These are phyloP conservation scores for Incumbomyces delicatus DNA, from an alignment of 2,329 filamentous ascomycete genomes.

Conservation along the genomic window DNA sequence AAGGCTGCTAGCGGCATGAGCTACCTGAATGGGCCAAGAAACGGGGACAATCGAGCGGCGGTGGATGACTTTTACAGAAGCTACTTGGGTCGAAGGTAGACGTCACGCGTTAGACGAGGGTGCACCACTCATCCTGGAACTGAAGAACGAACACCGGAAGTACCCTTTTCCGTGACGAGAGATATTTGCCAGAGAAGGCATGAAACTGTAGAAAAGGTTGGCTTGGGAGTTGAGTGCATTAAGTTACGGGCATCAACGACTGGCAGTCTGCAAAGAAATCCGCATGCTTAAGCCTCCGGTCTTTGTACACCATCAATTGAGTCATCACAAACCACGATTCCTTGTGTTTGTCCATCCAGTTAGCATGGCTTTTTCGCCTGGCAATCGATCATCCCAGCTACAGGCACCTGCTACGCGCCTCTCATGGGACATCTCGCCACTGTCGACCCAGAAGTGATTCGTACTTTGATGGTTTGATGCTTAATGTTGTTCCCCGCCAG, in stretches of 20 bases:
- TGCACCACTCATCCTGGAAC: too few species aligned
- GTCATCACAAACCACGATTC: too few species aligned
- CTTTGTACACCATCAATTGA: too few species aligned
- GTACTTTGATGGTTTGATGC: background rate
- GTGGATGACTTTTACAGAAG: slow-evolving; percentile 87
- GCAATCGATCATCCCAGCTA: background rate
- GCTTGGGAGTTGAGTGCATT: background rate
- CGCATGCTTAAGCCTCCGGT: too few species aligned
- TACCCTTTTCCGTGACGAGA: background rate
- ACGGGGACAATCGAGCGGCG: slow-evolving; percentile 54
- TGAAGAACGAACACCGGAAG: too few species aligned
- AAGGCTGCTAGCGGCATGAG: slow-evolving; percentile 47
- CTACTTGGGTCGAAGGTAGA: slow-evolving; percentile 64
- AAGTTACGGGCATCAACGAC: background rate
- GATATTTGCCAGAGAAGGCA: background rate
- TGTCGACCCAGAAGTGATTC: too few species aligned
- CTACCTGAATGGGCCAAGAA: slow-evolving; percentile 28
- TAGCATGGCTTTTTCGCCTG: too few species aligned
- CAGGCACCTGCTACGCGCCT: background rate
- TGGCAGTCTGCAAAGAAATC: background rate
- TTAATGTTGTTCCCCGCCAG: slow-evolving; percentile 49
- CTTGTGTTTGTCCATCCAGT: too few species aligned
- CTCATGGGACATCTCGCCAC: too few species aligned
- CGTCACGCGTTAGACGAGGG: too few species aligned
- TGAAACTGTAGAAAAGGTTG: background rate